Percentiles rank a stretch among this genome's conserved stretches.
Conservation (phyloP, 805 yeast species). For the Starmerella apicola region DNA sequence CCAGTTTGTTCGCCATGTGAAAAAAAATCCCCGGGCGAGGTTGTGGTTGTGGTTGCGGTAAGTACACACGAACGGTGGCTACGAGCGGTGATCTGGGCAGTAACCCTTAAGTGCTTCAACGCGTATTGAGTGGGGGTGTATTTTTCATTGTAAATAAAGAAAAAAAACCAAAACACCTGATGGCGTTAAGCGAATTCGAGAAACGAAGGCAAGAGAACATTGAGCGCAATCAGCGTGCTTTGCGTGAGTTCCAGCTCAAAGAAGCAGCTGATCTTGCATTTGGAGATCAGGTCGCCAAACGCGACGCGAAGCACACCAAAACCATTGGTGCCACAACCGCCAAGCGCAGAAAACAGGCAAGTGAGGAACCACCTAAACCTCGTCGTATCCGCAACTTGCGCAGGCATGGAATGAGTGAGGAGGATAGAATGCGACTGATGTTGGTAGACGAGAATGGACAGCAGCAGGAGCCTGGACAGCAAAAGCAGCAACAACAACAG, state of each 20-base stretch:
- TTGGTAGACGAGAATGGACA: neutral
- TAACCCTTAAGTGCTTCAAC: no score
- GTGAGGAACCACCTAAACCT: constrained; percentile 17
- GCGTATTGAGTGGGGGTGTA: no score
- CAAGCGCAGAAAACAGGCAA: constrained; percentile 6
- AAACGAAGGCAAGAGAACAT: constrained; percentile 34
- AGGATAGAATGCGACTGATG: constrained; percentile 21
- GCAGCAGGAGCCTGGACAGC: constrained; percentile 33
- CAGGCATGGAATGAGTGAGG: constrained; percentile 29
- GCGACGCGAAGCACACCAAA: constrained; percentile 17
- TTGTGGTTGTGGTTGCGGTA: no score
- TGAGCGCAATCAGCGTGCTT: constrained; percentile 64
- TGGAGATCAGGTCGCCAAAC: constrained; percentile 33
- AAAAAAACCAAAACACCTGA: no score
- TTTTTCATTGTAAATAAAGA: no score
- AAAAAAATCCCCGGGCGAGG: no score
- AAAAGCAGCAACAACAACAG: no score
- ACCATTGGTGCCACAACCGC: constrained; percentile 18
- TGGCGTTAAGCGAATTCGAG: constrained; percentile 27
- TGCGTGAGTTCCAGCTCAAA: constrained; percentile 58
- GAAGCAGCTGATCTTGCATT: constrained; percentile 42
- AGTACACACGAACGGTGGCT: no score
- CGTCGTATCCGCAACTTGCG: constrained; percentile 32
- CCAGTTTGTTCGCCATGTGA: no score
- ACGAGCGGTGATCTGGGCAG: no score